These are phyloP conservation scores for Dryadomyces quercivorus DNA, from an alignment of 2,329 filamentous ascomycete genomes.

Conservation along the genomic window DNA sequence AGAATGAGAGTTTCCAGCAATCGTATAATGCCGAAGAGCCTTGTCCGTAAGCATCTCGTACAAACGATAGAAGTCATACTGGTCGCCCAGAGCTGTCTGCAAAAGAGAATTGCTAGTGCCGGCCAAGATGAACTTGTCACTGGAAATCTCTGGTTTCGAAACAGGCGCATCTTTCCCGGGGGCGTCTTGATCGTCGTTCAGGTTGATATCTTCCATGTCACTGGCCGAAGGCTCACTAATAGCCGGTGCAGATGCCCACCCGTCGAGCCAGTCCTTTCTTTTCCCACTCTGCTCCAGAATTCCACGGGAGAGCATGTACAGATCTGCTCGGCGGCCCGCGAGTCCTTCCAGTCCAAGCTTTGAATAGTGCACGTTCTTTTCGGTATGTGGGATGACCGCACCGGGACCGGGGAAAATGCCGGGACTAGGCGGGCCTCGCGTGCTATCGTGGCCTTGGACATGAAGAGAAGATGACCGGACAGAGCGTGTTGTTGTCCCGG, in stretches of 20 bases:
- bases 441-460: constrained; percentile 24
- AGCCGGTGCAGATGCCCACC: constrained; percentile 53
- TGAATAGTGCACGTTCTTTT: constrained; percentile 34
- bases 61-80: constrained; percentile 51
- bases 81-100: constrained; percentile 46
- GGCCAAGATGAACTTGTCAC: constrained; percentile 16
- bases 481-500: constrained; percentile 60
- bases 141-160: background rate
- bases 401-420: constrained; percentile 39
- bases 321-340: constrained; percentile 69
- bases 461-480: constrained; percentile 50
- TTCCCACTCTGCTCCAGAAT: constrained; percentile 65
- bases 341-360: constrained; percentile 66
- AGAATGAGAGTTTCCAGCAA: constrained; percentile 67
- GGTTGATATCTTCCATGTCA: constrained; percentile 42
- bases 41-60: constrained; percentile 75
- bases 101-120: constrained; percentile 47
- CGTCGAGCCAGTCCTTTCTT: constrained; percentile 61
- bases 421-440: constrained; percentile 30
- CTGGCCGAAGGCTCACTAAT: constrained; percentile 29
- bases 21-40: constrained; percentile 68
- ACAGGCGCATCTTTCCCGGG: background rate
- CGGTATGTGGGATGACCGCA: constrained; percentile 21
- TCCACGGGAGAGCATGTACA: constrained; percentile 69
- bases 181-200: constrained; percentile 24